phyloP scores from a whole-genome alignment of 2,329 filamentous ascomycete genomes.

The Daldinia sp. region DNA sequence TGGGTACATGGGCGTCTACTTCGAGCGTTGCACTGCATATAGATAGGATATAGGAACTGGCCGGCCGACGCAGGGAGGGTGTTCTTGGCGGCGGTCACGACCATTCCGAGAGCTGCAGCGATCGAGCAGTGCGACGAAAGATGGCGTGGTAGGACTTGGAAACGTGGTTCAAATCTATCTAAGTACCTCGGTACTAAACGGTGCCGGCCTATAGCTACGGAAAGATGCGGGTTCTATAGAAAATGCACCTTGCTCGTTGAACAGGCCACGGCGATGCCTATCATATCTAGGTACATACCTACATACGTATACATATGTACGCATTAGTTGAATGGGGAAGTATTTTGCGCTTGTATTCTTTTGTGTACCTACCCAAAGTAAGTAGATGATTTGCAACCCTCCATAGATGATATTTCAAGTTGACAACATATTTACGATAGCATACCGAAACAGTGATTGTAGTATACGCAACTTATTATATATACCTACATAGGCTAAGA shows the following conservation, averaged over 20 bases:
- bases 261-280: constrained; percentile 9
- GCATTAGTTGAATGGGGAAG: background rate
- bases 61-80: constrained; percentile 23
- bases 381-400: background rate
- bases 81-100: constrained; percentile 35
- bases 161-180: constrained; percentile 16
- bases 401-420: background rate
- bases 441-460: constrained; percentile 12
- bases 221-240: constrained; percentile 35
- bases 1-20: constrained; percentile 9
- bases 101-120: constrained; percentile 34
- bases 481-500: constrained; percentile 20
- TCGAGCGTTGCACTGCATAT: constrained; percentile 31
- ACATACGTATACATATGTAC: background rate
- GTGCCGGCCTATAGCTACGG: constrained; percentile 22
- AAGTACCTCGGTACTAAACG: background rate
- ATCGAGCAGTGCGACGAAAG: constrained; percentile 30
- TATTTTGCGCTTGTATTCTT: background rate
- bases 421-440: background rate
- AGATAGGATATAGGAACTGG: constrained; percentile 29
- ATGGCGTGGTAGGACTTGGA: constrained; percentile 35
- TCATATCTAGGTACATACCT: background rate
- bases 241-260: constrained; percentile 18
- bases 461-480: constrained; percentile 11
- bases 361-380: background rate